Conservation (phyloP, 1,139 yeast species). For the Nakaseomyces delphensis region DNA sequence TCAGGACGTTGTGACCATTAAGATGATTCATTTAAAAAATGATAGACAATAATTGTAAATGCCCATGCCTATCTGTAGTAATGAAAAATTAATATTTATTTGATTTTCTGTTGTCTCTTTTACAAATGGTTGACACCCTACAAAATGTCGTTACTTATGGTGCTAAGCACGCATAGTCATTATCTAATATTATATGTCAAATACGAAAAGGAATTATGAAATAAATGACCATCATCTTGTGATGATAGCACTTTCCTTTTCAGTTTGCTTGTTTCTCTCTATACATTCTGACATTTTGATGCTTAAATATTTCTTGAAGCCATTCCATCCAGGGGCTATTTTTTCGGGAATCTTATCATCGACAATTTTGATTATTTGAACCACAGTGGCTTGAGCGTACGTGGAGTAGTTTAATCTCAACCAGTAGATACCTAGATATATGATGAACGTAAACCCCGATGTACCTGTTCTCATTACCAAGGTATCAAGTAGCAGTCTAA, state of each 20-base stretch:
- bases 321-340: conserved; percentile 29
- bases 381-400: conserved; percentile 31
- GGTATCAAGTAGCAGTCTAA: conserved; percentile 50
- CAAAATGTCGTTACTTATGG: too few species aligned
- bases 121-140: too few species aligned
- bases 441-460: conserved; percentile 56
- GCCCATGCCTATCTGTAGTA: too few species aligned
- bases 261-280: conserved; percentile 10
- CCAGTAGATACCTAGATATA: conserved; percentile 58
- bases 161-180: too few species aligned
- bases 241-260: conserved; percentile 1
- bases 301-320: conserved; percentile 27
- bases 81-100: too few species aligned
- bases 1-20: too few species aligned
- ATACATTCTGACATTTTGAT: conserved; percentile 19
- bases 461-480: conserved; percentile 52
- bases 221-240: background rate
- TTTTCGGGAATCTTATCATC: conserved; percentile 32
- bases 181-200: too few species aligned
- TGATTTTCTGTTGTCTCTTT: too few species aligned
- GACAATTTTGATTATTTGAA: conserved; percentile 24
- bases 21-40: too few species aligned
- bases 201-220: too few species aligned
- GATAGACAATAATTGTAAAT: too few species aligned
- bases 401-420: conserved; percentile 44